phyloP scores from a whole-genome alignment of 2,329 filamentous ascomycete genomes.

The Exophiala viscosa region DNA sequence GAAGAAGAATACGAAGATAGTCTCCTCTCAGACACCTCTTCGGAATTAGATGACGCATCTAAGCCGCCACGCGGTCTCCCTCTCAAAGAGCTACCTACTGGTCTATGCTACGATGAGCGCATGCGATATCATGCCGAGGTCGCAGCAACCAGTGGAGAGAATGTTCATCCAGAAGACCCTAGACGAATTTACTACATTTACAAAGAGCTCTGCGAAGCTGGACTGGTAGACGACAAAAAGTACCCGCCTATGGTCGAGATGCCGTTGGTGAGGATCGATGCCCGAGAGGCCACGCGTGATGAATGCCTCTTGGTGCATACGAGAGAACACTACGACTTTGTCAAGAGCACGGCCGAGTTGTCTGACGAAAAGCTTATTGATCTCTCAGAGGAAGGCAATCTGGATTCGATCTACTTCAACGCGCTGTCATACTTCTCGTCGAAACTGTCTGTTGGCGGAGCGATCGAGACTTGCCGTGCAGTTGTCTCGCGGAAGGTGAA shows the following conservation, averaged over 20 bases:
- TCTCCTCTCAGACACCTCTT: conserved; percentile 19
- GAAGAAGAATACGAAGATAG: conserved; percentile 25
- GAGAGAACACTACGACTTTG: conserved; percentile 73
- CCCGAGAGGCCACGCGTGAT: conserved; percentile 69
- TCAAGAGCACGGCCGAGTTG: conserved; percentile 56
- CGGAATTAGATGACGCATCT: conserved; percentile 32
- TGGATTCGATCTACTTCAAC: conserved; percentile 80
- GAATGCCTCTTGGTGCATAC: conserved; percentile 81
- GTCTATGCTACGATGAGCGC: conserved; percentile 83
- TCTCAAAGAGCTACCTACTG: conserved; percentile 59
- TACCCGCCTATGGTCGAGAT: conserved; percentile 47
- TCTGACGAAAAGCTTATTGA: conserved; percentile 61
- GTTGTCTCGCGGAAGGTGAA: conserved; percentile 79
- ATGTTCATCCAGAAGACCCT: conserved; percentile 92
- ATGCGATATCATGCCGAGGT: conserved; percentile 96
- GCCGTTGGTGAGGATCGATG: conserved; percentile 66
- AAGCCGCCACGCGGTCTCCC: conserved; percentile 41
- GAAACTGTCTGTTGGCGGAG: conserved; percentile 80
- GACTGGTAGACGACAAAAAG: conserved; percentile 64
- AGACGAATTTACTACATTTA: conserved; percentile 90
- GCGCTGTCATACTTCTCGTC: conserved; percentile 76
- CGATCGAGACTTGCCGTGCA: conserved; percentile 93
- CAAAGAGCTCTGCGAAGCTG: conserved; percentile 76
- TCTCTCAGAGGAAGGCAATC: conserved; percentile 57
- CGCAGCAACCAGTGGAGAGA: conserved; percentile 57